Base-by-base conservation (phyloP, 2,329 filamentous ascomycete genomes). In the Fusarium coicis region DNA sequence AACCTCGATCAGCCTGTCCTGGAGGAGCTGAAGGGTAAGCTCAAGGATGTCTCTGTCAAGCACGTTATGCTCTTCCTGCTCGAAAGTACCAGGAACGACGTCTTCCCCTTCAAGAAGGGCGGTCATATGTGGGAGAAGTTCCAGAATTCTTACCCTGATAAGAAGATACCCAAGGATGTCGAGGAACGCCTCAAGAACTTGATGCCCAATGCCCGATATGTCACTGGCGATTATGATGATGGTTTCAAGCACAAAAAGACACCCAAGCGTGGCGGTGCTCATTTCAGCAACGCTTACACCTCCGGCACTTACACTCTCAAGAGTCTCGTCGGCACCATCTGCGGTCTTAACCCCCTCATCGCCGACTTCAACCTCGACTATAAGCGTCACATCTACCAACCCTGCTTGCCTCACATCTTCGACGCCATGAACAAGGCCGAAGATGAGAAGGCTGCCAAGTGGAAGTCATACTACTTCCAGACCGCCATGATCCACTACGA, bases 231-330 rank as follows among this genome's bases (percentile, higher is more conserved):
- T 59, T 80, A 82, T 44, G 71, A 82, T 4, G 81, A 82, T 55
- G 79, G 80, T 4, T 82, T 82, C 11, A 66, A 77, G 12, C 77
- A 79, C 44, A 32, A 50, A 15, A 54, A 70, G 12, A 68, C 63
- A 39, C 73, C 67, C 9, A 73, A 72, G 37, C 77, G 80, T 5
- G 84, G 84, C 32, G 84, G 84, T 14, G 76, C 85, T 56, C 83
- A 79, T 36, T 81, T 79, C 57, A 84, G 81, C 18, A 83, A 81
- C 23, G 84, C 81, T 4, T 81, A 82, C 47, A 85, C 84, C 3
- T 78, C 83, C 1, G 79, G 80, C 4, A 85, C 84, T 0, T 85
- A 85, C 37, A 86, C 84, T 0, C 76, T 85, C 36, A 86, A 86
- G 73, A 85, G 83, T 61, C 53, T 85, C 4, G 77, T 79, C 2